Percentiles rank a stretch among this genome's conserved stretches.
phyloP scores from a whole-genome alignment of 139 green algal genomes.

The Haematococcus sp. region DNA sequence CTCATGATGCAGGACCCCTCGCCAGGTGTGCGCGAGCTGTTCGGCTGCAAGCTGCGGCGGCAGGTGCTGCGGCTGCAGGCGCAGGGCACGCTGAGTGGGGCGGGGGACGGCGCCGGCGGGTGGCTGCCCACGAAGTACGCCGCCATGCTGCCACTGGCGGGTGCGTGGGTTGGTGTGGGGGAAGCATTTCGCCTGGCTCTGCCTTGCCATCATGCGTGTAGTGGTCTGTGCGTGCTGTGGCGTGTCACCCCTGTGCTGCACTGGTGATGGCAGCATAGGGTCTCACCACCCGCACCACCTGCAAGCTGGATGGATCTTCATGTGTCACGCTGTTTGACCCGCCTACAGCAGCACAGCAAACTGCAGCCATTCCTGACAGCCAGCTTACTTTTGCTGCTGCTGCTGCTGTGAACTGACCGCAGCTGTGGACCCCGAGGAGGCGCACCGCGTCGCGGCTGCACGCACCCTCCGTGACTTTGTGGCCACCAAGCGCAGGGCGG shows the following conservation, averaged over 20 bases:
- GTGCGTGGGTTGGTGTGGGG: background rate
- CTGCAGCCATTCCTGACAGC: too few relatives aligned
- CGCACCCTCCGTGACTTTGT: conserved; percentile 37
- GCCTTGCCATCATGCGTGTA: too few relatives aligned
- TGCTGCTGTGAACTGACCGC: too few relatives aligned
- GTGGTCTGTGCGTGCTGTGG: too few relatives aligned
- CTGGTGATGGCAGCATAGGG: too few relatives aligned
- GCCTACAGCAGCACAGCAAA: too few relatives aligned
- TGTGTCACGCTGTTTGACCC: too few relatives aligned
- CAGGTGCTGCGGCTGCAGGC: background rate
- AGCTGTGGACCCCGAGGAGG: conserved; percentile 42
- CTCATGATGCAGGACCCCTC: conserved; percentile 66
- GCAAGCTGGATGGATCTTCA: too few relatives aligned
- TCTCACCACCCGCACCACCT: too few relatives aligned
- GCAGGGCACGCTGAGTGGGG: background rate
- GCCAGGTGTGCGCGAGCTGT: conserved; percentile 48
- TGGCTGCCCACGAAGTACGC: conserved; percentile 62
- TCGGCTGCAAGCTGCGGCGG: conserved; percentile 45
- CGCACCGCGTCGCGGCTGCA: conserved; percentile 33
- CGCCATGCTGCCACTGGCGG: conserved; percentile 60
- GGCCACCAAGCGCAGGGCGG: conserved; percentile 10
- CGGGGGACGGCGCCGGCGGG: background rate
- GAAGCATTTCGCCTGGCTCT: background rate
- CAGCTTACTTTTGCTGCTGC: too few relatives aligned
- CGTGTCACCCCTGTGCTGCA: too few relatives aligned